phyloP scores from a whole-genome alignment of 2,329 filamentous ascomycete species.

The Trichoderma citrinoviride region DNA sequence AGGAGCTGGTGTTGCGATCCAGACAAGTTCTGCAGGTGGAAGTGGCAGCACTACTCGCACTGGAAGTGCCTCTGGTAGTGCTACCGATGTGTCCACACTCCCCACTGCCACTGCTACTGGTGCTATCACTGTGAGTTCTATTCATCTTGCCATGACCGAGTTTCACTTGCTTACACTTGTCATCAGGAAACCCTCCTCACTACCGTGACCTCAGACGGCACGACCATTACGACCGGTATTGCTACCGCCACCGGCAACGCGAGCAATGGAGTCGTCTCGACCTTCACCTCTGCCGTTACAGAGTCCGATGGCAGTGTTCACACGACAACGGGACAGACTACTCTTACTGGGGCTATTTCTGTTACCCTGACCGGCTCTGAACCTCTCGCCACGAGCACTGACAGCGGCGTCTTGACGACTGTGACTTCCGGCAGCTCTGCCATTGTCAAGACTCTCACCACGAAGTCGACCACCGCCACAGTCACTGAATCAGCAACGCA shows the following conservation, averaged over 20 bases:
- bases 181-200: constrained; percentile 31
- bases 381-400: background rate
- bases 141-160: background rate
- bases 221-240: constrained; percentile 37
- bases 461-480: constrained; percentile 26
- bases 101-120: background rate
- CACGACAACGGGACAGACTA: constrained; percentile 29
- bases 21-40: constrained; percentile 19
- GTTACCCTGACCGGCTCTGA: constrained; percentile 22
- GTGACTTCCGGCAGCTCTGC: constrained; percentile 27
- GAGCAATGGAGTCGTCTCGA: constrained; percentile 26
- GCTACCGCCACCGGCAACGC: constrained; percentile 36
- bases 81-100: background rate
- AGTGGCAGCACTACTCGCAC: background rate
- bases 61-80: constrained; percentile 2
- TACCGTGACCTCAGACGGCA: constrained; percentile 36
- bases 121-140: constrained; percentile 4
- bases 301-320: constrained; percentile 27
- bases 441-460: constrained; percentile 32
- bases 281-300: constrained; percentile 28
- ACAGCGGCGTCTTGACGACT: constrained; percentile 26
- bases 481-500: constrained; percentile 23
- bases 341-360: constrained; percentile 29
- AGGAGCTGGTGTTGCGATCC: constrained; percentile 38
- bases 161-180: background rate